These are phyloP conservation scores for Massariosphaeria phaeospora DNA, from an alignment of 495 filamentous ascomycete species.

Conservation along the genomic window DNA sequence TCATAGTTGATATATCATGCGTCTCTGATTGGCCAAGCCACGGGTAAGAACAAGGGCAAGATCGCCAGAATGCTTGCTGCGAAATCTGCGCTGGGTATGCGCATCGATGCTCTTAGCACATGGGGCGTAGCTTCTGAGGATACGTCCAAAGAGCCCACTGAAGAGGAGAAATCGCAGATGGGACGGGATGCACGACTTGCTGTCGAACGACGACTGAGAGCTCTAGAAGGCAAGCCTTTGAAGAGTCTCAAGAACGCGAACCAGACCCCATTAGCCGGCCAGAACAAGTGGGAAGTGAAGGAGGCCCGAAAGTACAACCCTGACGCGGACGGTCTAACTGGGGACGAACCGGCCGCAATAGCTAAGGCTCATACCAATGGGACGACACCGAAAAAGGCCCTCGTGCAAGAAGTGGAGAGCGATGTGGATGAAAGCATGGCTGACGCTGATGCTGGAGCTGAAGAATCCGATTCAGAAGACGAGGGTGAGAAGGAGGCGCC, in stretches of 20 bases:
- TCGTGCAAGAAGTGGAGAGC: slow-evolving; percentile 26
- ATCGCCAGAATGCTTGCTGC: slow-evolving; percentile 93
- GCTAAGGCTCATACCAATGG: slow-evolving; percentile 34
- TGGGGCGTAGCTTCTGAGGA: slow-evolving; percentile 57
- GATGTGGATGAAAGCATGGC: slow-evolving; percentile 31
- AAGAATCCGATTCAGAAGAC: slow-evolving; percentile 30
- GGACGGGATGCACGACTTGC: slow-evolving; percentile 68
- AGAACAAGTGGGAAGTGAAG: slow-evolving; percentile 85
- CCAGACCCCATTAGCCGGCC: slow-evolving; percentile 53
- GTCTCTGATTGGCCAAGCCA: slow-evolving; percentile 91
- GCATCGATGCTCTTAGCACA: slow-evolving; percentile 85
- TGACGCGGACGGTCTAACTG: slow-evolving; percentile 80
- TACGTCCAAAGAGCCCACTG: slow-evolving; percentile 65
- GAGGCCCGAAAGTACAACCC: slow-evolving; percentile 94
- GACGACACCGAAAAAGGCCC: slow-evolving; percentile 8
- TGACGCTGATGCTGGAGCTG: slow-evolving; percentile 22
- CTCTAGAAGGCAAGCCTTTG: slow-evolving; percentile 86
- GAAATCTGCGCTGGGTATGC: slow-evolving; percentile 86
- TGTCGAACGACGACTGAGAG: slow-evolving; percentile 80
- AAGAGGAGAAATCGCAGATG: slow-evolving; percentile 76
- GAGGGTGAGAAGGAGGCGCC: slow-evolving; percentile 35
- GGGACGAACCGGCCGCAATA: slow-evolving; percentile 62
- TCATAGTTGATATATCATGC: slow-evolving; percentile 83
- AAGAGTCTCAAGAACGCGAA: slow-evolving; percentile 68
- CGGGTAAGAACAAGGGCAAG: slow-evolving; percentile 98